Evolutionary conservation across 164 flowering plant species (phyloP), one percentile per base, ranked within the genome.

Genomic region (Magnolia kwangsiensis): DNA sequence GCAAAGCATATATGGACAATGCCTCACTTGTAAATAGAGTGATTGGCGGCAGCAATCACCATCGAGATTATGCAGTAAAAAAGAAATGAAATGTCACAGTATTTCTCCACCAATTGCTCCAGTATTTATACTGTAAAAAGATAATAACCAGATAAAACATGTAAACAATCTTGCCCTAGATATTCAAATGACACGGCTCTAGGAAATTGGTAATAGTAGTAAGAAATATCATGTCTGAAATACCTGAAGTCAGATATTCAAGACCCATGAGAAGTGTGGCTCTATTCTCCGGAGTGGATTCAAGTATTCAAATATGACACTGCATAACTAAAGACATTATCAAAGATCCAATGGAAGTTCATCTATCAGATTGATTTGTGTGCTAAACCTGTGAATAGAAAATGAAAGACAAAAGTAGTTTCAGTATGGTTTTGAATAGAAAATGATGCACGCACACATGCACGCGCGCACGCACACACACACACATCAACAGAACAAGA

Each of bases 241-340:
- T 78, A 96, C 99, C 96, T 91, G 97, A 77, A 96, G 84, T 24
- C 98, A 96, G 87, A 87, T 94, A 96, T 71, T 96, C 98, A 78
- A 96, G 99, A 50, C 99, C 99, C 88, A 83, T 63, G 19, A 91
- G 83, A 75, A 94, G 86, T 0, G 89, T 86, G 83, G 88, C n/a
- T 72, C 86, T 85, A 78, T 87, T 94, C 72, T 92, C 98, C 58
- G 84, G 87, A 69, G 87, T 76, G 45, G 89, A 74, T 80, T 96
- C 99, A 76, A 96, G 84, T 18, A 96, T 88, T 75, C 89, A 90
- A 76, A 96, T 94, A 77, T 94, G 99, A 75, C 81, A 77, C 99
- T 96, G 93, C 85, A 87, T 11, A 61, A 55, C 3, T 23, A 31
- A 31, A 31, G 2, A 31, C 37, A 37, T 13, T 24, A 21, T 58